A percentile compares a stretch with the other conserved stretches of the same genome.
phyloP scores from a whole-genome alignment of 768 basidiomycete species.

The Botryobasidium botryosum region DNA sequence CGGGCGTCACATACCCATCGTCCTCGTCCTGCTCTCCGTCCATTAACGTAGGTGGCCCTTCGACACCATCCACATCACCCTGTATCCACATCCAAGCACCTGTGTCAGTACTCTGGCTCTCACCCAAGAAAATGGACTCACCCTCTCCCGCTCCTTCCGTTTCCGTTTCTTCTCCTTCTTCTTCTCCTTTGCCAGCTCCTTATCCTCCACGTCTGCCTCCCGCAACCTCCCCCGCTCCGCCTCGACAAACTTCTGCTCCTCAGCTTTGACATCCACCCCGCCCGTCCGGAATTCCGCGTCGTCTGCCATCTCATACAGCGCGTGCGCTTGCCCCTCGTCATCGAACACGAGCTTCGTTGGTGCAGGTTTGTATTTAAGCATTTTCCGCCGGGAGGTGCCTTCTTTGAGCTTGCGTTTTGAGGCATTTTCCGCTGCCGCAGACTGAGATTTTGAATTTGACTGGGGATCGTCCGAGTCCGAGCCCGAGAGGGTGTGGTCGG shows the following conservation, averaged over 20 bases:
- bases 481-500: constrained; percentile 50
- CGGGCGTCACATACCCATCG: constrained; percentile 57
- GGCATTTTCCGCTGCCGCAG: constrained; percentile 31
- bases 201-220: constrained; percentile 55
- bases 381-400: constrained; percentile 52
- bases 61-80: background rate
- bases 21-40: constrained; percentile 22
- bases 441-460: constrained; percentile 7
- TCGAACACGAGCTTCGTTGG: constrained; percentile 77
- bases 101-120: no score
- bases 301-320: constrained; percentile 68
- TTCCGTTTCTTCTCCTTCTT: constrained; percentile 85
- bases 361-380: constrained; percentile 40
- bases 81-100: constrained; percentile 3
- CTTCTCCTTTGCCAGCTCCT: constrained; percentile 72
- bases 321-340: constrained; percentile 65
- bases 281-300: constrained; percentile 40
- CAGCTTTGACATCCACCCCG: constrained; percentile 44
- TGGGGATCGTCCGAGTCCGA: no score
- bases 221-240: constrained; percentile 57
- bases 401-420: constrained; percentile 79
- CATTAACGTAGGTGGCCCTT: constrained; percentile 3
- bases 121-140: constrained; percentile 10
- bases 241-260: constrained; percentile 52
- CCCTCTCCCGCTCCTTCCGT: constrained; percentile 58